phyloP scores from a whole-genome alignment of 2,329 filamentous ascomycete species.

The Calonectria pseudoturangicola region DNA sequence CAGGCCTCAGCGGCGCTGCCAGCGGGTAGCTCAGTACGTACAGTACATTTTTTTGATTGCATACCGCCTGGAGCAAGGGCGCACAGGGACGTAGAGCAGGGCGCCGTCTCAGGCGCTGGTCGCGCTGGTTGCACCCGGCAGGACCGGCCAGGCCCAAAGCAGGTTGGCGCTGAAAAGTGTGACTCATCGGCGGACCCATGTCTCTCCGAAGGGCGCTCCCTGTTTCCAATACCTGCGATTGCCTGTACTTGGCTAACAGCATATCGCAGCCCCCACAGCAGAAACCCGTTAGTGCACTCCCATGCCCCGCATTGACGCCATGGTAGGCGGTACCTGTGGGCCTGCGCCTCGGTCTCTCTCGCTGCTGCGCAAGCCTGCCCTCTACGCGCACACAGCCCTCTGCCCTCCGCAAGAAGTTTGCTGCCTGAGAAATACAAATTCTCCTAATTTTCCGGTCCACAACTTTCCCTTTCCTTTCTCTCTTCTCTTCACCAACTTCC shows the following conservation, averaged over 20 bases:
- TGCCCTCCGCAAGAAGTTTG: conserved; percentile 51
- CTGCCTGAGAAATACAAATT: conserved; percentile 70
- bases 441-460: conserved; percentile 53
- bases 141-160: conserved; percentile 55
- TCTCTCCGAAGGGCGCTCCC: conserved; percentile 52
- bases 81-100: conserved; percentile 34
- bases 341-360: conserved; percentile 17
- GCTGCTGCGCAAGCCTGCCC: conserved; percentile 24
- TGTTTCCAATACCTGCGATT: conserved; percentile 44
- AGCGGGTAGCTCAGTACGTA: conserved; percentile 11
- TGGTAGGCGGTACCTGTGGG: conserved; percentile 41
- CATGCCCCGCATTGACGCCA: conserved; percentile 48
- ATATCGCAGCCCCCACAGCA: background rate
- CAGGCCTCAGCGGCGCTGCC: background rate
- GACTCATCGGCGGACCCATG: conserved; percentile 60
- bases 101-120: conserved; percentile 51
- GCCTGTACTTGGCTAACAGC: conserved; percentile 40
- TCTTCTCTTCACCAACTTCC: conserved; percentile 55
- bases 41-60: conserved; percentile 10
- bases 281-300: conserved; percentile 42
- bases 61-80: conserved; percentile 29
- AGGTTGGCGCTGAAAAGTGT: conserved; percentile 57
- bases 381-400: conserved; percentile 51
- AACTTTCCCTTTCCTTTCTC: conserved; percentile 56
- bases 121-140: conserved; percentile 47